A percentile compares a stretch with the other conserved stretches of the same genome.
These are phyloP conservation scores for Lachnellula cervina DNA, from an alignment of 2,329 filamentous ascomycete species.

Conservation along the genomic window DNA sequence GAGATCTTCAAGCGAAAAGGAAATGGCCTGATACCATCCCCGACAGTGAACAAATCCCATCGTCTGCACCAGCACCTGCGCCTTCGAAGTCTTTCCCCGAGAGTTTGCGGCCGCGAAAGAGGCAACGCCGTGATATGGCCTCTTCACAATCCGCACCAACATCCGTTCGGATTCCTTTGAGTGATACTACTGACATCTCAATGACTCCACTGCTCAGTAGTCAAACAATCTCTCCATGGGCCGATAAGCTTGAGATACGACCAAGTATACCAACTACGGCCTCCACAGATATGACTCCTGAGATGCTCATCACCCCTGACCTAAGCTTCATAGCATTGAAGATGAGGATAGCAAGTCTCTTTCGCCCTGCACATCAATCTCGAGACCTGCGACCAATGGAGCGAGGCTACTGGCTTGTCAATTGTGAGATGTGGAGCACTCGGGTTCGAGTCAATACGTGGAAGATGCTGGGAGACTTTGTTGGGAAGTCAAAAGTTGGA, in stretches of 20 bases:
- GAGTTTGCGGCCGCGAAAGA: not conserved
- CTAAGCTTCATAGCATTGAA: constrained; percentile 49
- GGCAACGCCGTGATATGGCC: not conserved
- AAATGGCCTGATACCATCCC: constrained; percentile 7
- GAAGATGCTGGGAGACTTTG: constrained; percentile 54
- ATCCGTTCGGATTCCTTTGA: not conserved
- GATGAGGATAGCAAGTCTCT: constrained; percentile 49
- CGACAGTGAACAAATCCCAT: constrained; percentile 1
- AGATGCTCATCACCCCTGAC: constrained; percentile 51
- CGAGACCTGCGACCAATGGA: constrained; percentile 56
- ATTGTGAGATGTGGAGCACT: constrained; percentile 50
- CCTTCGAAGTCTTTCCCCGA: not conserved
- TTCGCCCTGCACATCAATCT: constrained; percentile 44
- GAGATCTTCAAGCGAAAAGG: constrained; percentile 7
- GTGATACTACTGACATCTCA: not conserved
- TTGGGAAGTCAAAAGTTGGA: constrained; percentile 55
- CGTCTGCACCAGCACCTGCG: constrained; percentile 9
- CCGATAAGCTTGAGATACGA: constrained; percentile 42
- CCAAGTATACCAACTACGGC: constrained; percentile 51
- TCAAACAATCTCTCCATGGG: constrained; percentile 8
- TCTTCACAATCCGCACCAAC: not conserved
- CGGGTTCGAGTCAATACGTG: constrained; percentile 51
- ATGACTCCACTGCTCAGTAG: not conserved
- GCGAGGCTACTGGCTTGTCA: constrained; percentile 72
- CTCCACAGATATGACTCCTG: constrained; percentile 35